Evolutionary conservation across 176 grass and related monocot genomes (phyloP), one percentile per base, ranked within the genome.

Genomic region (Elaeis guineensis): DNA sequence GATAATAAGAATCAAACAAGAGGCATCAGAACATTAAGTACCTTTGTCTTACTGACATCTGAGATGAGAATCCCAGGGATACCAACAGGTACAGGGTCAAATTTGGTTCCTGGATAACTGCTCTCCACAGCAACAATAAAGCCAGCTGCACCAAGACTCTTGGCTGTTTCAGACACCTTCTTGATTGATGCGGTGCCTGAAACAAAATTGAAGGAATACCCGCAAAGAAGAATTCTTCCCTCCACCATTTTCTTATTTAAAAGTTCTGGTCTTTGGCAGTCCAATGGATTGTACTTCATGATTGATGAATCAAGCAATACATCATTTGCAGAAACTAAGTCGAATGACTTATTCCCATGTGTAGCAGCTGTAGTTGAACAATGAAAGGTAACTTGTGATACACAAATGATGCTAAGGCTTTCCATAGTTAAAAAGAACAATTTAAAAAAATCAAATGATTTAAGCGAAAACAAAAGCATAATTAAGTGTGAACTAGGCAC

Each of bases 131-230:
- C 88, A 70, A 98, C 81, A 78, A 98, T 16, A 72, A 98, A 98
- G 52, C 93, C 93, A 64, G 82, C 88, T 14, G 88, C 93, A 65
- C 87, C 81, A 11, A 98, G 87, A 79, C 52, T 83, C 69, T 74
- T 92, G 64, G 87, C 87, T 54, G 84, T 92, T 63, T 92, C 62
- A 54, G 84, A 92, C 25, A 98, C 93, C 53, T 92, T 98, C 53
- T 91, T 89, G 74, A 98, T 98, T 26, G 93, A 98, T 76, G 93
- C 87, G 21, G 87, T 92, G 24, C 93, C 93, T 55, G 93, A 89
- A 80, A 98, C 78, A 66, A 92, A 98, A 76, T 86, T 97, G 79
- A 89, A 97, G 48, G 93, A 92, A 74, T 98, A 98, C 28, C 93
- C 93, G 12, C 93, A 92, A 17, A 98, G 64, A 64, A 98, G 81